These are phyloP conservation scores for Colletotrichum sojae DNA, from an alignment of 2,329 filamentous ascomycete species.

Conservation along the genomic window DNA sequence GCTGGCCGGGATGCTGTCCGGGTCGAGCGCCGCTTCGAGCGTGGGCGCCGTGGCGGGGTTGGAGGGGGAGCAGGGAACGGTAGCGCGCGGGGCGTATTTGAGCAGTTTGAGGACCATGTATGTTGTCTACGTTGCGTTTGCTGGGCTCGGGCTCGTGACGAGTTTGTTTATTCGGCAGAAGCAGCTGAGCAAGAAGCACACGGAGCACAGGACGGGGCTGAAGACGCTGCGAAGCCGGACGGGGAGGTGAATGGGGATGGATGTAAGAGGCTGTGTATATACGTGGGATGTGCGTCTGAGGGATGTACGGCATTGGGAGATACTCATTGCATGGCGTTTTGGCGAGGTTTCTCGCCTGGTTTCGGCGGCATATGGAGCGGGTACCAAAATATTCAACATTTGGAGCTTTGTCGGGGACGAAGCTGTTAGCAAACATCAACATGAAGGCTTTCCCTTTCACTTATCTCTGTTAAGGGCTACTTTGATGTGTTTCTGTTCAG, in stretches of 20 bases:
- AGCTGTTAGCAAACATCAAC: too few relatives aligned
- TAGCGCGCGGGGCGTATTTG: slow-evolving; percentile 64
- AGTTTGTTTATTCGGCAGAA: slow-evolving; percentile 64
- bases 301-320: background rate
- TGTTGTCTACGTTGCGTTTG: slow-evolving; percentile 68
- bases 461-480: too few relatives aligned
- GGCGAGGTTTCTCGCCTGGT: background rate
- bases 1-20: slow-evolving; percentile 67
- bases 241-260: slow-evolving; percentile 3
- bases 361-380: slow-evolving; percentile 27
- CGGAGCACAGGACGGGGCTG: slow-evolving; percentile 72
- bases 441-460: too few relatives aligned
- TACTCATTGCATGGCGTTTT: slow-evolving; percentile 18
- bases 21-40: slow-evolving; percentile 73
- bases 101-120: slow-evolving; percentile 68
- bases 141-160: slow-evolving; percentile 61
- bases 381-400: slow-evolving; percentile 18
- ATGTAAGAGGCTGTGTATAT: background rate
- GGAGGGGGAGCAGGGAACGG: slow-evolving; percentile 57
- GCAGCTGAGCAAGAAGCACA: slow-evolving; percentile 68
- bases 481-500: too few relatives aligned
- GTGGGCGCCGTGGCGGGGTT: slow-evolving; percentile 70
- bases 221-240: slow-evolving; percentile 52
- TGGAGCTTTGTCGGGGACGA: too few relatives aligned
- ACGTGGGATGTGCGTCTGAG: background rate